A percentile compares a stretch with the other conserved stretches of the same genome.
These are phyloP conservation scores for Begonia fuchsioides DNA, from an alignment of 306 rosid genomes.

Conservation along the genomic window DNA sequence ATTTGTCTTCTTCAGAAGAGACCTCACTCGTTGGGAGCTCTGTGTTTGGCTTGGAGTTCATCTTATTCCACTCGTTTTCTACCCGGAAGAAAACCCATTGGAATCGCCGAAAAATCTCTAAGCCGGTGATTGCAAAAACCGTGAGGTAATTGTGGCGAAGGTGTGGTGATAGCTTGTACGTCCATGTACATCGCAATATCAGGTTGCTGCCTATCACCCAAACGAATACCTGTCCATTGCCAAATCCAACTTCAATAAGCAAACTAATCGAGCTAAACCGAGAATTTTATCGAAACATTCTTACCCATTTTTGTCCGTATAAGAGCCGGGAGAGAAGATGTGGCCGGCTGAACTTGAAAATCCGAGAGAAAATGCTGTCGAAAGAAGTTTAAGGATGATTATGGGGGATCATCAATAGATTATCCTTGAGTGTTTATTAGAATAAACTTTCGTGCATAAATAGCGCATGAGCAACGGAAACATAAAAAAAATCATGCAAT, in stretches of 20 bases:
- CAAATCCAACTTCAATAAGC: neutral
- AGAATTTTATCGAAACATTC: neutral
- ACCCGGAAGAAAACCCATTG: constrained; percentile 97
- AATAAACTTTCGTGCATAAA: no score
- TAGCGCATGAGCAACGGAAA: no score
- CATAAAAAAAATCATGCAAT: no score
- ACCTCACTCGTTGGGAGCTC: constrained; percentile 44
- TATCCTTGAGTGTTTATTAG: no score
- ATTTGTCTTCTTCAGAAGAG: constrained; percentile 52
- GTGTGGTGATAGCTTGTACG: constrained; percentile 98
- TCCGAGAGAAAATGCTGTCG: constrained; percentile 72
- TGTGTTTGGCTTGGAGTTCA: constrained; percentile 46
- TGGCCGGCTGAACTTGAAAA: constrained; percentile 69
- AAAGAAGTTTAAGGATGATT: neutral
- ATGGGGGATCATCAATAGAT: no score
- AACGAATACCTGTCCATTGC: constrained; percentile 47
- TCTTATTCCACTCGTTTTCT: constrained; percentile 83
- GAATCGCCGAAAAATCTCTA: constrained; percentile 93
- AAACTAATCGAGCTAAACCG: neutral
- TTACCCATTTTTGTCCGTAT: constrained; percentile 76
- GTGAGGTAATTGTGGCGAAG: constrained; percentile 95
- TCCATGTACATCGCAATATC: constrained; percentile 92
- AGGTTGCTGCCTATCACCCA: constrained; percentile 95
- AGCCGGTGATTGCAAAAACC: constrained; percentile 58
- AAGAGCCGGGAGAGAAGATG: constrained; percentile 40